Evolutionary conservation across 306 rosid species (phyloP), one percentile per base, ranked within the genome.

Genomic region (Ammopiptanthus mongolicus): DNA sequence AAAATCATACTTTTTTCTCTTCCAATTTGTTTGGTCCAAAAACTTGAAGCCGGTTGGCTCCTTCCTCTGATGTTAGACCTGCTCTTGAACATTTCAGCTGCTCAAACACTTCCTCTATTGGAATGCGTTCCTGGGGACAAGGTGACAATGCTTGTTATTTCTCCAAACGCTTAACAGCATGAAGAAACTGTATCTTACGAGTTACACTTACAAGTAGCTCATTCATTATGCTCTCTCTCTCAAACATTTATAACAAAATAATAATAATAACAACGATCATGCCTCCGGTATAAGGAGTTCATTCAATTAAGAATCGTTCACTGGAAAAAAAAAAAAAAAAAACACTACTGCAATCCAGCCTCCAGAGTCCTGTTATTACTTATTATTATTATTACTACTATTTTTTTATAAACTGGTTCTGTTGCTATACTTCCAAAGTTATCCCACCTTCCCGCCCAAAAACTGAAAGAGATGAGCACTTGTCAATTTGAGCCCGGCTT

Each of bases 21-120:
- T 94, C 97, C 52, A 94, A 84, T 80, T 94, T 94, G 97, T 94
- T 94, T 58, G 95, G 97, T 56, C 98, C 98, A 75, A 91, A 94
- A 47, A 91, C 95, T 59, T 87, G 93, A 47, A 94, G 95, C 88
- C 98, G 69, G 79, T 48, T 82, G 86, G 89, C 89, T 52, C 96
- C 97, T 85, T 94, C 98, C 0, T 94, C 96, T 23, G 90, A 76
- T 3, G 88, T 65, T 18, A 94, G 89, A 77, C 98, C 98, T 79
- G 90, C 86, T 77, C 83, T 86, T 29, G 95, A 41, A 82, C 97
- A 91, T 94, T 91, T 90, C 73, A 94, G 80, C 86, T 90, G 92
- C 81, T 91, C 95, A 61, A 94, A 94, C 77, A 94, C 98, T 75
- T 94, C 98, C 69, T 84, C 97, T 11, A 94, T 67, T 0, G 98